phyloP scores from a whole-genome alignment of 768 basidiomycete species.

The Boletus rubroflammeus region DNA sequence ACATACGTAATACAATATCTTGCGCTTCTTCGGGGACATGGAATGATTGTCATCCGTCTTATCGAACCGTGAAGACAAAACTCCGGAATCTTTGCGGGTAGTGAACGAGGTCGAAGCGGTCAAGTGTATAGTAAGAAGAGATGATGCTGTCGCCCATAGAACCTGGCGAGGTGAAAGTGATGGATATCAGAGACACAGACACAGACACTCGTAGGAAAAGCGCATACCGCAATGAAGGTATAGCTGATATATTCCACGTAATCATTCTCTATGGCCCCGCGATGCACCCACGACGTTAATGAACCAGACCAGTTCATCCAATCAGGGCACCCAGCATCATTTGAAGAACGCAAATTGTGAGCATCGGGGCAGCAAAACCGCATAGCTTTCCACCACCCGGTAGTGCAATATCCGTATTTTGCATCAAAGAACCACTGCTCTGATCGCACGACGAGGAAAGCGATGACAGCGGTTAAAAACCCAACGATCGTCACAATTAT shows the following conservation, averaged over 20 bases:
- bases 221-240: constrained; percentile 70
- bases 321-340: constrained; percentile 47
- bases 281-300: constrained; percentile 35
- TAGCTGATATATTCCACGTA: constrained; percentile 69
- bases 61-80: constrained; percentile 48
- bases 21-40: constrained; percentile 45
- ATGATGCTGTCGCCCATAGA: constrained; percentile 65
- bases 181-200: neutral
- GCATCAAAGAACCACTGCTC: constrained; percentile 90
- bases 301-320: constrained; percentile 78
- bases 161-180: constrained; percentile 43
- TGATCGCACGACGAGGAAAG: constrained; percentile 79
- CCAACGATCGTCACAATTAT: constrained; percentile 87
- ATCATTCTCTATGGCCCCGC: constrained; percentile 24
- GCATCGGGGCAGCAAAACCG: constrained; percentile 74
- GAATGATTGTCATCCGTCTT: constrained; percentile 25
- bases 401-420: constrained; percentile 85
- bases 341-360: constrained; percentile 4
- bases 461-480: constrained; percentile 77
- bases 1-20: constrained; percentile 81
- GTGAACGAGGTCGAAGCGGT: constrained; percentile 87
- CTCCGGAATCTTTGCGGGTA: constrained; percentile 87
- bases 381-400: constrained; percentile 68
- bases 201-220: constrained; percentile 5
- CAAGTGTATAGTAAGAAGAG: constrained; percentile 78